Evolutionary conservation across 2,329 filamentous ascomycete genomes (phyloP), one percentile per base, ranked within the genome.

Genomic region (Cladobotryum mycophilum): DNA sequence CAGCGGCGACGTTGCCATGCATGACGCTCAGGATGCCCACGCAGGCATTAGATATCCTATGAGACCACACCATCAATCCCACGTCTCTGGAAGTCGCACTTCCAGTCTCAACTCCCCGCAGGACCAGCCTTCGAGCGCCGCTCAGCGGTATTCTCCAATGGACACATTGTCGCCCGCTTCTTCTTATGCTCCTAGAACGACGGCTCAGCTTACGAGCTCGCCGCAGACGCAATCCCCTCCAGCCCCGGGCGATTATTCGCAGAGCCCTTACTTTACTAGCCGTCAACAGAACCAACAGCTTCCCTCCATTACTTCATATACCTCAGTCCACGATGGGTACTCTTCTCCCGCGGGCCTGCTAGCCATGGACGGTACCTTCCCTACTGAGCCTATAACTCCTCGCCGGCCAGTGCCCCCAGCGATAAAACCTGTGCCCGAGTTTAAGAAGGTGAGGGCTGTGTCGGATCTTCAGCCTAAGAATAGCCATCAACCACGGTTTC

Each of bases 61-160:
- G 71, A 83, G 88, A 59, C 82, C 88, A 41, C 82, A 82, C 67
- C 86, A 90, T 65, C 85, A 89, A 65, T 82, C 89, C 62, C 84
- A 92, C 59, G 75, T 81, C 53, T 82, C 79, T 25, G 69, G 69
- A 49, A 66, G 72, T 57, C 70, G 70, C 58, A 58, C 72, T 40
- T 60, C 82, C 53, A 89, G 81, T 55, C 81, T 89, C 60, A 86
- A 92, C 67, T 87, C 86, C 43, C 74, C 85, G 46, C 84, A 67
- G 50, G 68, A 84, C 45, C 58, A 59, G 48, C 84, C 88, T 53
- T 93, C 89, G 41, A 79, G 88, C 46, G 89, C 89, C 51, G 88
- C 90, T 53, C 88, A 95, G 67, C 84, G 91, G 65, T 97, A 97
- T 71, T 97, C 92, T 43, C 93, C 92, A 56, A 96, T 96, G 91